Conservation (phyloP, 768 basidiomycete genomes). For the Phylloporus rhodoxanthus region DNA sequence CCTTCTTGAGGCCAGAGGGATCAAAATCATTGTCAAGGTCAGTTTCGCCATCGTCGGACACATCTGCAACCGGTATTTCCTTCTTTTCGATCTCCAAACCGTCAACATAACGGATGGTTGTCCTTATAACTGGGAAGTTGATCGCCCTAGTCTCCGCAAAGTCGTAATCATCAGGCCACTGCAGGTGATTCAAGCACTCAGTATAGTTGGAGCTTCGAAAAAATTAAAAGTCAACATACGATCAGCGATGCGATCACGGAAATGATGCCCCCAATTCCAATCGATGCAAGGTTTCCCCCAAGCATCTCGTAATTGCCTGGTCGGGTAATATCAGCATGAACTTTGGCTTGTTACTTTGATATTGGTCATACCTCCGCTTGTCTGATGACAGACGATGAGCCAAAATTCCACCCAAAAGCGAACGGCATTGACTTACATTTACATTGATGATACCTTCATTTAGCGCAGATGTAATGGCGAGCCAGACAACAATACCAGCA, state of each 20-base stretch:
- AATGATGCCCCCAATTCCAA: constrained; percentile 75
- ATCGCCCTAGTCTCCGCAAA: constrained; percentile 76
- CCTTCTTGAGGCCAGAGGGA: constrained; percentile 57
- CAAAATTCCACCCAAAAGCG: neutral
- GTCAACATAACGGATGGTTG: constrained; percentile 14
- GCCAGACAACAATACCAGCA: constrained; percentile 74
- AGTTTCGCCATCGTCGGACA: constrained; percentile 33
- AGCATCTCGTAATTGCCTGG: constrained; percentile 65
- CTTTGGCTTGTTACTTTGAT: constrained; percentile 2
- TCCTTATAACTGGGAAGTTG: constrained; percentile 38
- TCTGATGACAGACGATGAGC: constrained; percentile 27
- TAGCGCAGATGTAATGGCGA: constrained; percentile 68
- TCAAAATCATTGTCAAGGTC: constrained; percentile 57
- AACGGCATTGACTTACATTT: constrained; percentile 35
- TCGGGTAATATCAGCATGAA: neutral
- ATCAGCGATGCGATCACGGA: constrained; percentile 59
- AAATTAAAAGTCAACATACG: constrained; percentile 34
- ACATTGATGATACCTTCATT: constrained; percentile 72
- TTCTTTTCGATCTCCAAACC: constrained; percentile 37
- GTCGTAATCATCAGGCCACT: constrained; percentile 81
- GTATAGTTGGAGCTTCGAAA: neutral
- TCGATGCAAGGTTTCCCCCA: constrained; percentile 83
- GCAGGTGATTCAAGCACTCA: neutral
- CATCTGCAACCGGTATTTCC: constrained; percentile 23
- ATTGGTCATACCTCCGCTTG: constrained; percentile 44